Conservation (phyloP, 371 early-diverging fungal genomes). For the Apophysomyces sp. region DNA sequence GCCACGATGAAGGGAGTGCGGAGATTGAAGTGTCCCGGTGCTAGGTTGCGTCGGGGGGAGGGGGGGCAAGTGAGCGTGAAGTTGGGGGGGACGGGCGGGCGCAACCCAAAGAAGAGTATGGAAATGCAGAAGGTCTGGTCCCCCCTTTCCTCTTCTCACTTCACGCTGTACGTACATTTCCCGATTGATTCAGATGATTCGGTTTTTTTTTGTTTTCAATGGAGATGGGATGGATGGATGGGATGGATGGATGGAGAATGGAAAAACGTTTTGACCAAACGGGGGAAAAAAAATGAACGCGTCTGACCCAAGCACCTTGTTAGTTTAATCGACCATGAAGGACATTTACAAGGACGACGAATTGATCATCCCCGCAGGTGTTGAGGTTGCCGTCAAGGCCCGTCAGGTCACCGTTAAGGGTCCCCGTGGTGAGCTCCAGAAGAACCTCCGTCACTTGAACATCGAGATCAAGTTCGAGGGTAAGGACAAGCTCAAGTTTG, state of each 20-base stretch:
- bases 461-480: conserved; percentile 81
- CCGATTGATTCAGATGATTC: no score
- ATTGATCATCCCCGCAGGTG: conserved; percentile 78
- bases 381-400: conserved; percentile 76
- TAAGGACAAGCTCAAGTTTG: conserved; percentile 73
- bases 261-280: background rate
- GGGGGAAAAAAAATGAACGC: background rate
- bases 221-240: no score
- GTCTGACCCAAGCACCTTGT: background rate
- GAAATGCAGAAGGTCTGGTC: background rate
- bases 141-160: conserved; percentile 3
- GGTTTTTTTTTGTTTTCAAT: no score
- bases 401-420: conserved; percentile 79
- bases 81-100: background rate
- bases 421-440: conserved; percentile 88
- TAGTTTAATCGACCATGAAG: conserved; percentile 58
- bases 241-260: background rate
- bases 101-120: background rate
- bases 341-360: conserved; percentile 85
- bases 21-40: background rate
- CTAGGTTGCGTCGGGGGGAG: no score
- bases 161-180: background rate
- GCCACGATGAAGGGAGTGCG: background rate
- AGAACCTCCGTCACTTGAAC: conserved; percentile 95
- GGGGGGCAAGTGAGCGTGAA: background rate